phyloP scores from a whole-genome alignment of 208 protist genomes.

The Acanthamoeba triangularis region DNA sequence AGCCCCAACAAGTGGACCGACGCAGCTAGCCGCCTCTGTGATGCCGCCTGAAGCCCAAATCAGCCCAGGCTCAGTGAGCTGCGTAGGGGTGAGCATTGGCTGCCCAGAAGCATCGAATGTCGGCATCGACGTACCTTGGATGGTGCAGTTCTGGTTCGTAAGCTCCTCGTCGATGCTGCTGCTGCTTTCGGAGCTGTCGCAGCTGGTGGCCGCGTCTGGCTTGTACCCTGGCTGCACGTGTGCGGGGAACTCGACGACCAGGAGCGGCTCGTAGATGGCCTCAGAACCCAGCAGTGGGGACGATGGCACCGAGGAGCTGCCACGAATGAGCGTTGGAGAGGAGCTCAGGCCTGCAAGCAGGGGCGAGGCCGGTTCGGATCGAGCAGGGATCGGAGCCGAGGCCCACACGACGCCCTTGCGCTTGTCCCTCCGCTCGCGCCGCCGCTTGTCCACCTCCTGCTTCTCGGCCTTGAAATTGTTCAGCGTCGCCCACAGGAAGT shows the following conservation, averaged over 20 bases:
- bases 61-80: no score
- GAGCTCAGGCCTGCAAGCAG: background rate
- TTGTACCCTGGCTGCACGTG: background rate
- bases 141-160: no score
- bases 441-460: constrained; percentile 4
- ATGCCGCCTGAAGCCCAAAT: no score
- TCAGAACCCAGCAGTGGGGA: background rate
- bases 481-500: background rate
- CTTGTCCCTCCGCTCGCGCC: background rate
- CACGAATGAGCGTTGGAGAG: background rate
- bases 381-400: background rate
- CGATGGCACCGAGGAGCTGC: background rate
- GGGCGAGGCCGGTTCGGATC: background rate
- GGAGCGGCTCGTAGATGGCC: constrained; percentile 25
- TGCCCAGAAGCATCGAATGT: no score
- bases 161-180: no score
- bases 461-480: background rate
- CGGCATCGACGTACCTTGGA: no score
- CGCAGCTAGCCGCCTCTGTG: no score
- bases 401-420: background rate
- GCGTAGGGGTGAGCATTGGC: no score
- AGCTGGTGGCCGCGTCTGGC: no score
- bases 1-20: no score
- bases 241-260: background rate
- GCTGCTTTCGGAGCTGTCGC: no score